A percentile compares a stretch with the other conserved stretches of the same genome.
These are phyloP conservation scores for Gossypium aridum DNA, from an alignment of 441 rosid species.

Conservation along the genomic window DNA sequence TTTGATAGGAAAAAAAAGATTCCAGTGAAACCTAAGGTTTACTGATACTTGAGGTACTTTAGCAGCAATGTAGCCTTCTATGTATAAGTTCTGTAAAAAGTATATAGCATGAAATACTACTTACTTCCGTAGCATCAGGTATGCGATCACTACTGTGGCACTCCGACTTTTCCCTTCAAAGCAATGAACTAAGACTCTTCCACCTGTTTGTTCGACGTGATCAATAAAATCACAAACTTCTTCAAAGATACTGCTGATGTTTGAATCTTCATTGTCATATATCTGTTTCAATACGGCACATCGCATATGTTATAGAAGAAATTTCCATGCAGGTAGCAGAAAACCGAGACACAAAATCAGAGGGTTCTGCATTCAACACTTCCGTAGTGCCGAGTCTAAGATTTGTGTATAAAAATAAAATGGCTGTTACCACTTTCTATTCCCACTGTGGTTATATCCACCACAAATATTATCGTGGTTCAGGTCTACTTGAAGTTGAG, in stretches of 20 bases:
- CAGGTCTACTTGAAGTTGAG: not conserved
- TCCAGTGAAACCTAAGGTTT: not conserved
- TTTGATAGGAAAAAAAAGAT: not conserved
- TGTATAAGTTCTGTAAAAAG: not conserved
- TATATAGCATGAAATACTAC: constrained; percentile 18
- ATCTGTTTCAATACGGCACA: constrained; percentile 40
- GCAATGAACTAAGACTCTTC: constrained; percentile 89
- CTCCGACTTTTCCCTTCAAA: constrained; percentile 99
- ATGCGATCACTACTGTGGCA: constrained; percentile 82
- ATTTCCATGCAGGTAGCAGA: not conserved
- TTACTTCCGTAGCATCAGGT: constrained; percentile 89
- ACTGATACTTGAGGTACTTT: not conserved
- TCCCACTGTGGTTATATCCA: not conserved
- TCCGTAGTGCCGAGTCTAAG: not conserved
- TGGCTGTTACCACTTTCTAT: not conserved
- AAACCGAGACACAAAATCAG: not conserved
- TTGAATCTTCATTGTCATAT: constrained; percentile 75
- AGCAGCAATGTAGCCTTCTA: not conserved
- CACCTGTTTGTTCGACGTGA: constrained; percentile 70
- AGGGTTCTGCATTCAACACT: not conserved
- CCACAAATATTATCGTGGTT: not conserved
- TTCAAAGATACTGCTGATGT: constrained; percentile 68
- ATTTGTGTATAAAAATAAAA: not conserved
- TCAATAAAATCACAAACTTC: constrained; percentile 83
- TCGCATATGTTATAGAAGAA: constrained; percentile 3